phyloP scores from a whole-genome alignment of 23 red algal genomes.

The Porphyridium purpureum region DNA sequence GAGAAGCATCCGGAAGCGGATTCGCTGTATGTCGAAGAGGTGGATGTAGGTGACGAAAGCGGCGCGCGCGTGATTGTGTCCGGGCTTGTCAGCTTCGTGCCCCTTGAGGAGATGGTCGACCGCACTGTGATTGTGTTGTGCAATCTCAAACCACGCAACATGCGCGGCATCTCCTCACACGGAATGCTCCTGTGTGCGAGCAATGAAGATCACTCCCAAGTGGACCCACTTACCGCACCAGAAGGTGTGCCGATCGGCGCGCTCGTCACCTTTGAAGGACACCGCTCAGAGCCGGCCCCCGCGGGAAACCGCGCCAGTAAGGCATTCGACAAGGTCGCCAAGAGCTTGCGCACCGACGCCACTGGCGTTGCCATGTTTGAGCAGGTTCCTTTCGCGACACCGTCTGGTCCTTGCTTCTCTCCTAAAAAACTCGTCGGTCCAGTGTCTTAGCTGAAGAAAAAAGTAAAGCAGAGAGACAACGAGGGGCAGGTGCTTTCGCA shows the following conservation, averaged over 20 bases:
- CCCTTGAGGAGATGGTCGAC: slow-evolving; percentile 24
- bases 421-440: background rate
- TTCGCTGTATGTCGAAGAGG: slow-evolving; percentile 21
- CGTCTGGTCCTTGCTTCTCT: slow-evolving; percentile 1
- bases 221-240: slow-evolving; percentile 44
- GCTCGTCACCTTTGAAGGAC: slow-evolving; percentile 50
- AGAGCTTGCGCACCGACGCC: slow-evolving; percentile 16
- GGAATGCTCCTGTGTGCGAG: slow-evolving; percentile 60
- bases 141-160: slow-evolving; percentile 53
- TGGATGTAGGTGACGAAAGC: slow-evolving; percentile 4
- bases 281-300: slow-evolving; percentile 27
- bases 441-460: background rate
- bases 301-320: slow-evolving; percentile 68
- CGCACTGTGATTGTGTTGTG: slow-evolving; percentile 32
- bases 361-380: slow-evolving; percentile 49
- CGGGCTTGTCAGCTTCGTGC: slow-evolving; percentile 34
- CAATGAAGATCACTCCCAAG: slow-evolving; percentile 20
- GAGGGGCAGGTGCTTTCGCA: too few relatives aligned
- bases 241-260: slow-evolving; percentile 20
- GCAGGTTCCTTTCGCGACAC: slow-evolving; percentile 10
- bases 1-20: slow-evolving; percentile 31
- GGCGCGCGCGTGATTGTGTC: slow-evolving; percentile 35
- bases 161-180: slow-evolving; percentile 34
- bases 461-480: too few relatives aligned
- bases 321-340: slow-evolving; percentile 51